Percentiles rank a stretch among this genome's conserved stretches.
phyloP scores from a whole-genome alignment of 371 early-diverging fungal species.

The Mucor piriformis region DNA sequence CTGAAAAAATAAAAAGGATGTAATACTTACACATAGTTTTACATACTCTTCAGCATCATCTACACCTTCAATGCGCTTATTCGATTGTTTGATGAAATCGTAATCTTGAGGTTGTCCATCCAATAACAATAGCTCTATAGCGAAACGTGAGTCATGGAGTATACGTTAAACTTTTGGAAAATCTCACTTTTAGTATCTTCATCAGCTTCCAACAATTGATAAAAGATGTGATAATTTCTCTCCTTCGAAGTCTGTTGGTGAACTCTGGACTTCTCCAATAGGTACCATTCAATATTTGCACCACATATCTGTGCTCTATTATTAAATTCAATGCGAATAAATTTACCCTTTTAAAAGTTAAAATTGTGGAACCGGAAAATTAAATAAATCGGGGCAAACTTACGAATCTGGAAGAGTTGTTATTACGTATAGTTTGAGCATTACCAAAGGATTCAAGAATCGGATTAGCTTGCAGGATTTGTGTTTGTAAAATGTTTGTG shows the following conservation, averaged over 20 bases:
- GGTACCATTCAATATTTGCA: constrained; percentile 97
- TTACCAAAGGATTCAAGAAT: constrained; percentile 99
- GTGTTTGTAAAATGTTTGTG: constrained; percentile 78
- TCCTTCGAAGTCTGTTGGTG: constrained; percentile 91
- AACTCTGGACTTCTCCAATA: constrained; percentile 98
- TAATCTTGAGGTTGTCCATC: constrained; percentile 76
- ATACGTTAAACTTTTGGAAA: neutral
- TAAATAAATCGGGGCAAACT: constrained; percentile 31
- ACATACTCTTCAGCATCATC: constrained; percentile 90
- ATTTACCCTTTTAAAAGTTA: constrained; percentile 86
- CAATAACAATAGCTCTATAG: constrained; percentile 65
- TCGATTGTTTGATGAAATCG: constrained; percentile 76
- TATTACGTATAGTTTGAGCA: constrained; percentile 99
- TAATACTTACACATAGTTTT: constrained; percentile 49
- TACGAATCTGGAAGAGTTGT: constrained; percentile 99
- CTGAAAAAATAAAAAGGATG: no score
- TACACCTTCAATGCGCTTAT: constrained; percentile 89
- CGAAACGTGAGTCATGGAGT: neutral
- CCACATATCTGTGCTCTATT: constrained; percentile 90
- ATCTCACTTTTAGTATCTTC: constrained; percentile 54
- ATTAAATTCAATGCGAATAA: constrained; percentile 98
- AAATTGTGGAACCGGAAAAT: neutral
- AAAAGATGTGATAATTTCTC: constrained; percentile 99
- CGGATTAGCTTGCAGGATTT: constrained; percentile 97
- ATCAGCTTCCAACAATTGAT: constrained; percentile 95